These are phyloP conservation scores for Lentinus polychrous DNA, from an alignment of 1,284 basidiomycete species.

Conservation along the genomic window DNA sequence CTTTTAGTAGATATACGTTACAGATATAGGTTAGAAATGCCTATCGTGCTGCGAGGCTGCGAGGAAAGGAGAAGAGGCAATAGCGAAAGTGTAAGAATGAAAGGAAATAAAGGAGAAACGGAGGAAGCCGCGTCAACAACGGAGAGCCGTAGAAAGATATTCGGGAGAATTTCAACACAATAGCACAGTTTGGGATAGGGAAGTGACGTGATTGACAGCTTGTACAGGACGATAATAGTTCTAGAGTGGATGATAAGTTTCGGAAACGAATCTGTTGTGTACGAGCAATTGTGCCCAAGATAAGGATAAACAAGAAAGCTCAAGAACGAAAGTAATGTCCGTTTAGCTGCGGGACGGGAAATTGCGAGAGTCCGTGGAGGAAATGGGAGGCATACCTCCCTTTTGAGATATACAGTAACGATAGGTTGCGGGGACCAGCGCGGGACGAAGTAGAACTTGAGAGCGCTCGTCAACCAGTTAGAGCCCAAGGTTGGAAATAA, in stretches of 20 bases:
- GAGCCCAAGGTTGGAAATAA: slow-evolving; percentile 72
- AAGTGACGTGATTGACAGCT: too few species aligned
- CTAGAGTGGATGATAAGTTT: too few species aligned
- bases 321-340: neutral
- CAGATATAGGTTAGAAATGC: slow-evolving; percentile 7
- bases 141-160: too few species aligned
- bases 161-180: too few species aligned
- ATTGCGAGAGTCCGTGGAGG: neutral
- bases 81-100: slow-evolving; percentile 3
- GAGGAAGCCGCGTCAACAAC: neutral
- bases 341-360: neutral
- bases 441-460: neutral
- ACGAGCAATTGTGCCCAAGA: too few species aligned
- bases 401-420: neutral
- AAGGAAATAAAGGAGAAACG: slow-evolving; percentile 7
- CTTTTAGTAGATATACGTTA: slow-evolving; percentile 6
- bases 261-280: too few species aligned
- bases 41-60: slow-evolving; percentile 2
- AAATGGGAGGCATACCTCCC: neutral
- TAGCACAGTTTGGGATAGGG: too few species aligned
- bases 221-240: too few species aligned
- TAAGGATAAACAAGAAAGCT: neutral
- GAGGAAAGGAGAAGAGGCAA: neutral
- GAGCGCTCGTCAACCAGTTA: slow-evolving; percentile 23
- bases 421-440: neutral